Evolutionary conservation across 2,329 filamentous ascomycete species (phyloP).

Genomic region (Pleoardoris graminearum): DNA sequence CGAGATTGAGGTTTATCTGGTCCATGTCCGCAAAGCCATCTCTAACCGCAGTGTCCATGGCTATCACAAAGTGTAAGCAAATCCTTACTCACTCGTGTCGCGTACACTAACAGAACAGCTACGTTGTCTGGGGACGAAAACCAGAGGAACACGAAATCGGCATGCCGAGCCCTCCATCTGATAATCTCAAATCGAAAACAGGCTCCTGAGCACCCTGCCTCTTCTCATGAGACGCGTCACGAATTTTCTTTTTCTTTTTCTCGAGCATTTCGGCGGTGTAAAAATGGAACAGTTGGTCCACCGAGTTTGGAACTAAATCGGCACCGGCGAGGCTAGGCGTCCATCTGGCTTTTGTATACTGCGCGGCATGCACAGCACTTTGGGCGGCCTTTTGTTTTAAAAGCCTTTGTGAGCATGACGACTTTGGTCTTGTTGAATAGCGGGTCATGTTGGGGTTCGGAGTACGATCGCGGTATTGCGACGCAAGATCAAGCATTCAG

Average conservation of each 20-base stretch:
- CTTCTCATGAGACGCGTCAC: constrained; percentile 14
- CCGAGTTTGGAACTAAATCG: constrained; percentile 9
- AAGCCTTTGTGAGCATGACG: constrained; percentile 3
- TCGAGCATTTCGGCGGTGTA: constrained; percentile 27
- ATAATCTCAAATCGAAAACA: constrained; percentile 13
- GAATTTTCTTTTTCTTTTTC: constrained; percentile 26
- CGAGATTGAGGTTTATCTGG: constrained; percentile 52
- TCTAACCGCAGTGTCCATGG: constrained; percentile 46
- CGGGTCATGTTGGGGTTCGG: not conserved
- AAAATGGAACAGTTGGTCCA: constrained; percentile 11
- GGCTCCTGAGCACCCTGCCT: not conserved
- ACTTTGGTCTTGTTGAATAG: constrained; percentile 5
- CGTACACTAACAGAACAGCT: constrained; percentile 19
- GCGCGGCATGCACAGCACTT: constrained; percentile 5
- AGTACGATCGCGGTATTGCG: not conserved
- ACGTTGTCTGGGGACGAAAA: constrained; percentile 35
- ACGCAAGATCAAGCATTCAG: not conserved
- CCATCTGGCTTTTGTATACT: constrained; percentile 10
- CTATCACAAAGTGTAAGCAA: constrained; percentile 49
- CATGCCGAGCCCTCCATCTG: constrained; percentile 9
- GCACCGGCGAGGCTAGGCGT: constrained; percentile 21
- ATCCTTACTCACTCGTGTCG: not conserved
- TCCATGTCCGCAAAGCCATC: constrained; percentile 47
- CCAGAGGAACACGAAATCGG: constrained; percentile 23
- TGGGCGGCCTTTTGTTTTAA: constrained; percentile 15